phyloP scores from a whole-genome alignment of 148 eudicot genomes.

The Persicaria tinctoria region DNA sequence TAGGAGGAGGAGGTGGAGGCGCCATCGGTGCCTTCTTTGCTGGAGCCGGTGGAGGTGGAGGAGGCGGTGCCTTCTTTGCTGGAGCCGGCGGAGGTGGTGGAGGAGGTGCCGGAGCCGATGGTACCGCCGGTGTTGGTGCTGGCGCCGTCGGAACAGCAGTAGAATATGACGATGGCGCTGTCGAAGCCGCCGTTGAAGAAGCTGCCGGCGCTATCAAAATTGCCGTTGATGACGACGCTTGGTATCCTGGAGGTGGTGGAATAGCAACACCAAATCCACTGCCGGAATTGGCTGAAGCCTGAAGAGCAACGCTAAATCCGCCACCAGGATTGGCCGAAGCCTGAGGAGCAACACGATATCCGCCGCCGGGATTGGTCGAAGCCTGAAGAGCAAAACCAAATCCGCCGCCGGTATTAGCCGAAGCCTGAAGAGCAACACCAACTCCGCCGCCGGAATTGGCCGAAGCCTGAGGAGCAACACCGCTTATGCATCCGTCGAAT shows the following conservation, averaged over 20 bases:
- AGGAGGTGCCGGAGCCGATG: background rate
- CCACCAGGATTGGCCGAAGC: background rate
- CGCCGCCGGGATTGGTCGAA: background rate
- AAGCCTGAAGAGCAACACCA: background rate
- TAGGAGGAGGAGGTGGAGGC: conserved; percentile 38
- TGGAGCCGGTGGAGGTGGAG: conserved; percentile 22
- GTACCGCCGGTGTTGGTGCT: background rate
- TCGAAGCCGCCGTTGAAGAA: no score
- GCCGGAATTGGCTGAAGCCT: no score
- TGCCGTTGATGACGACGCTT: background rate
- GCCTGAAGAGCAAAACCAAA: background rate
- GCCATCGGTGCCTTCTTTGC: conserved; percentile 18
- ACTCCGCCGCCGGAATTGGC: background rate
- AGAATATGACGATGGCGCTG: background rate
- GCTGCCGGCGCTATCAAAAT: background rate
- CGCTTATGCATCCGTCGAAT: background rate
- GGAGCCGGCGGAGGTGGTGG: conserved; percentile 21
- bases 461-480: background rate
- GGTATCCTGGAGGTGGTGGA: no score
- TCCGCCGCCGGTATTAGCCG: background rate
- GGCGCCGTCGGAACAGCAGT: no score
- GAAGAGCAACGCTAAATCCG: background rate
- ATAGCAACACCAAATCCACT: no score
- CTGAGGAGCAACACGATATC: background rate
- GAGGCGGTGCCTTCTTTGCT: conserved; percentile 24